Evolutionary conservation across 2,329 filamentous ascomycete species (phyloP).

Genomic region (Metarhizium humberi): DNA sequence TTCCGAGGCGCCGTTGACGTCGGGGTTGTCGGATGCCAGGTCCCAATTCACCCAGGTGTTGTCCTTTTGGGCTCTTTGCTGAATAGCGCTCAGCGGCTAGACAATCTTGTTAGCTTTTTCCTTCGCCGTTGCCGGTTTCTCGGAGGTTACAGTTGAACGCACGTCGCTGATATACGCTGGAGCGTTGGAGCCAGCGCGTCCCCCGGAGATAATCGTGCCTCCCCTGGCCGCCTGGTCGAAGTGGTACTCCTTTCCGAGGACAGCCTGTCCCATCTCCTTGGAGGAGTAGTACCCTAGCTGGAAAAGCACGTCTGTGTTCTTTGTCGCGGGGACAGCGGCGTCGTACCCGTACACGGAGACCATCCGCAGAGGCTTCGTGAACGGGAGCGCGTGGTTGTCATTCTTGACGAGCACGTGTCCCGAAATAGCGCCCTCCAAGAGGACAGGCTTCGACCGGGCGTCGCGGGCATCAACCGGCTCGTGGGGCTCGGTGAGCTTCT

Average conservation of each 20-base stretch:
- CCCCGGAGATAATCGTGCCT: slow-evolving; percentile 42
- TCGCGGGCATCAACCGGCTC: slow-evolving; percentile 39
- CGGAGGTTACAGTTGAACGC: slow-evolving; percentile 10
- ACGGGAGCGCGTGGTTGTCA: slow-evolving; percentile 48
- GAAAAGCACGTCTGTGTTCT: slow-evolving; percentile 37
- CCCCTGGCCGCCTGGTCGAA: slow-evolving; percentile 40
- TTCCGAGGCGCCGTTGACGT: slow-evolving; percentile 32
- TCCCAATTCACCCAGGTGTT: slow-evolving; percentile 47
- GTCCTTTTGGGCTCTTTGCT: slow-evolving; percentile 41
- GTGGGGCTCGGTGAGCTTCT: slow-evolving; percentile 45
- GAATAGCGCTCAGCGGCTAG: slow-evolving; percentile 48
- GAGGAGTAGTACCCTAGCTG: slow-evolving; percentile 38
- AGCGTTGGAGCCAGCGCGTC: slow-evolving; percentile 40
- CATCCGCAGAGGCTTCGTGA: slow-evolving; percentile 43
- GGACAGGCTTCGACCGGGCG: slow-evolving; percentile 29
- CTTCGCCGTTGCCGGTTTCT: background rate
- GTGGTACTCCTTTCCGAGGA: slow-evolving; percentile 30
- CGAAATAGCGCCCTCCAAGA: slow-evolving; percentile 46
- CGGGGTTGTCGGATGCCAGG: slow-evolving; percentile 20
- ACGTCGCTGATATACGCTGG: slow-evolving; percentile 41
- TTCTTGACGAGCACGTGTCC: slow-evolving; percentile 76
- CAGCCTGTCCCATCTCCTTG: slow-evolving; percentile 33
- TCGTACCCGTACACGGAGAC: slow-evolving; percentile 54
- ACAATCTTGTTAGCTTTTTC: background rate
- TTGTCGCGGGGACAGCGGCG: slow-evolving; percentile 43